Percentiles rank a stretch among this genome's conserved stretches.
Conservation (phyloP, 2,329 filamentous ascomycete genomes). For the Falciphora oryzae region DNA sequence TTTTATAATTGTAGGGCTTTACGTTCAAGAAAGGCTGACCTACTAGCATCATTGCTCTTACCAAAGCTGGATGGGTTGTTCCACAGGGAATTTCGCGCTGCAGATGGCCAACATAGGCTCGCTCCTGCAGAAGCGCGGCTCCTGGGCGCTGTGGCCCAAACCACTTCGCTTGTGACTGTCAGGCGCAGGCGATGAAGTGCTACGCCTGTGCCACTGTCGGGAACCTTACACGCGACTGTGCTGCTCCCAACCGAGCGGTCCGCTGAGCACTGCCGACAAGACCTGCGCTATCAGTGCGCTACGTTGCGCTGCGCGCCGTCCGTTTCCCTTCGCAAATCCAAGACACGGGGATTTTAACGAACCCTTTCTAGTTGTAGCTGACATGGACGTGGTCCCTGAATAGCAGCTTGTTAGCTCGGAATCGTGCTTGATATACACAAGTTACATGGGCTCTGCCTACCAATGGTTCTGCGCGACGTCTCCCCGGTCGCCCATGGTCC, state of each 20-base stretch:
- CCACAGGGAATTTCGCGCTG: too few relatives aligned
- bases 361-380: constrained; percentile 6
- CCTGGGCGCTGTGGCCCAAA: constrained; percentile 70
- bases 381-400: constrained; percentile 6
- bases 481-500: constrained; percentile 35
- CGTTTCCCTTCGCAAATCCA: too few relatives aligned
- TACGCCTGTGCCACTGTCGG: constrained; percentile 94
- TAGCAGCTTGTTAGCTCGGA: not conserved
- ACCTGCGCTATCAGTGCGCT: constrained; percentile 88
- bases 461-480: constrained; percentile 38
- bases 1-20: too few relatives aligned
- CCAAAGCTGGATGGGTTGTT: too few relatives aligned
- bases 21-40: too few relatives aligned
- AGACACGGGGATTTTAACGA: too few relatives aligned
- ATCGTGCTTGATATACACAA: not conserved
- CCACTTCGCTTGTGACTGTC: constrained; percentile 97
- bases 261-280: constrained; percentile 93
- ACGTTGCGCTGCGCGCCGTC: too few relatives aligned
- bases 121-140: too few relatives aligned
- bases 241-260: constrained; percentile 85
- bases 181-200: constrained; percentile 98
- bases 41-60: too few relatives aligned
- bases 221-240: constrained; percentile 91
- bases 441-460: constrained; percentile 17
- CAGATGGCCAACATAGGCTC: too few relatives aligned